Evolutionary conservation across 78 protist species (phyloP).

Genomic region (Polysphondylium violaceum): DNA sequence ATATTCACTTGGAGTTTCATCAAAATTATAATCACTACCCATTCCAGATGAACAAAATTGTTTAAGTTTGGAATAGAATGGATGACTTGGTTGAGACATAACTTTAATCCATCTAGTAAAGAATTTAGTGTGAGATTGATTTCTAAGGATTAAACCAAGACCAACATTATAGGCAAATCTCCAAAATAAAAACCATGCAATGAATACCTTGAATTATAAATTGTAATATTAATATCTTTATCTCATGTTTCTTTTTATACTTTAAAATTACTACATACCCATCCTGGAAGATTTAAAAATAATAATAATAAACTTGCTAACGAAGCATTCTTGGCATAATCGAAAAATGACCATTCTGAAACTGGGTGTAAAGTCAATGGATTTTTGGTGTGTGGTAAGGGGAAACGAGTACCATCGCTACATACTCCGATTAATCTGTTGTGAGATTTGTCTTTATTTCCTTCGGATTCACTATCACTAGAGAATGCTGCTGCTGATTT

Average conservation of each 20-base stretch:
- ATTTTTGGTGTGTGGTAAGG: conserved; percentile 72
- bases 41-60: conserved; percentile 52
- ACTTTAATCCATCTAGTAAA: conserved; percentile 26
- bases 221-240: not conserved
- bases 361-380: conserved; percentile 78
- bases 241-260: not conserved
- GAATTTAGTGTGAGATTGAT: conserved; percentile 75
- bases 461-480: conserved; percentile 49
- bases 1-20: conserved; percentile 82
- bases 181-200: conserved; percentile 87
- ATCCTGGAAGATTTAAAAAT: conserved; percentile 73
- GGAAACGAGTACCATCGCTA: conserved; percentile 70
- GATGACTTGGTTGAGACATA: not conserved
- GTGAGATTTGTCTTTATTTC: too few relatives aligned
- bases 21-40: conserved; percentile 80
- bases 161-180: conserved; percentile 90
- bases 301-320: conserved; percentile 48
- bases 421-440: conserved; percentile 47
- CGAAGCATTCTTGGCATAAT: conserved; percentile 80
- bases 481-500: conserved; percentile 27
- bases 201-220: conserved; percentile 51
- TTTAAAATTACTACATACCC: conserved; percentile 41
- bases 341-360: conserved; percentile 56
- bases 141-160: conserved; percentile 81
- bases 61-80: conserved; percentile 9